phyloP scores from a whole-genome alignment of 129 eudicot genomes.

The Chrysanthemum seticuspe region DNA sequence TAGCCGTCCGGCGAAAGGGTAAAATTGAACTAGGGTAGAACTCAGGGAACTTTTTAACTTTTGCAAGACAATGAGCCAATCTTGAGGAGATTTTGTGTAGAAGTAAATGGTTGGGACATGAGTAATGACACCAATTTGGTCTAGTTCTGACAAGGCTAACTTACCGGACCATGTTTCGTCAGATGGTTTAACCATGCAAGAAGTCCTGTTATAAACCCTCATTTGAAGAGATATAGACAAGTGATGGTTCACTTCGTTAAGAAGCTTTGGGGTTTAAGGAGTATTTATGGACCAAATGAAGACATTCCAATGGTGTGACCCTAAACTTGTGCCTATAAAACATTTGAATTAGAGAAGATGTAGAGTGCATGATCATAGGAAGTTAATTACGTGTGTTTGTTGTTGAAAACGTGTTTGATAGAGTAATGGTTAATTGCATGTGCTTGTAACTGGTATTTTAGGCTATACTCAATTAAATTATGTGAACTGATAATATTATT shows the following conservation, averaged over 20 bases:
- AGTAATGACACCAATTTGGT: conserved; percentile 35
- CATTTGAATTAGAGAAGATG: conserved; percentile 9
- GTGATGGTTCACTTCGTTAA: neutral
- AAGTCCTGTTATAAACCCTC: conserved; percentile 31
- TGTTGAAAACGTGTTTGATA: neutral
- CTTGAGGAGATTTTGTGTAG: conserved; percentile 33
- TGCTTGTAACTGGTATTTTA: too few relatives aligned
- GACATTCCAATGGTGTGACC: conserved; percentile 23
- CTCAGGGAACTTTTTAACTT: conserved; percentile 53
- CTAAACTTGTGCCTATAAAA: conserved; percentile 25
- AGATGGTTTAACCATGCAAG: conserved; percentile 42
- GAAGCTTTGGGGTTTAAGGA: conserved; percentile 1
- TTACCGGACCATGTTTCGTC: conserved; percentile 45
- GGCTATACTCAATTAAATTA: too few relatives aligned
- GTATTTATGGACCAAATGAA: conserved; percentile 32
- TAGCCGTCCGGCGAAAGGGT: conserved; percentile 61
- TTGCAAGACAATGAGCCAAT: conserved; percentile 29
- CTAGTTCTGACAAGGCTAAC: conserved; percentile 49
- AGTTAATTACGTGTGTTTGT: neutral
- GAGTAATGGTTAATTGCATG: too few relatives aligned
- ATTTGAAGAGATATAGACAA: conserved; percentile 7
- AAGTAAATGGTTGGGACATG: conserved; percentile 51
- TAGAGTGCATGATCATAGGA: conserved; percentile 21
- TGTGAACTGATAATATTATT: too few relatives aligned
- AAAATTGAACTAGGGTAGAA: conserved; percentile 43